Conservation (phyloP, 768 basidiomycete genomes). For the Serendipita vermifera region DNA sequence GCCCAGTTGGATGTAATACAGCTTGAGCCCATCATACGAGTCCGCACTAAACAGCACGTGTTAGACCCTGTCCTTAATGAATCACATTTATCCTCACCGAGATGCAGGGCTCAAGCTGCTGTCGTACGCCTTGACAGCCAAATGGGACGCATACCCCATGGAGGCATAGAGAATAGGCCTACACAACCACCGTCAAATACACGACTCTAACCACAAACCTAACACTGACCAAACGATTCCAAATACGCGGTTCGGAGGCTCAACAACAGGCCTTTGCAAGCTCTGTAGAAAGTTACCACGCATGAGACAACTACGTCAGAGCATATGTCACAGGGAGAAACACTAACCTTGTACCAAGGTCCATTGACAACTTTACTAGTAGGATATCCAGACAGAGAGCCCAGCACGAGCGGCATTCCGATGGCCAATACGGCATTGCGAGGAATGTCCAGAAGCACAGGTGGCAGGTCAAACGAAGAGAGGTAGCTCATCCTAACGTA, state of each 20-base stretch:
- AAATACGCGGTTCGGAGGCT: conserved; percentile 40
- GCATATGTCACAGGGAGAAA: no score
- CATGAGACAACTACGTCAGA: no score
- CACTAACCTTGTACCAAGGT: conserved; percentile 52
- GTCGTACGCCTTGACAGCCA: conserved; percentile 45
- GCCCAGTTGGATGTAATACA: conserved; percentile 50
- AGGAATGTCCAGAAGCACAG: conserved; percentile 39
- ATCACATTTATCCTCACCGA: conserved; percentile 27
- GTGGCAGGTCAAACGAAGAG: no score
- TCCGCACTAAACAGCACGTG: conserved; percentile 24
- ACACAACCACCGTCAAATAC: conserved; percentile 12
- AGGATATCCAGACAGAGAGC: conserved; percentile 37
- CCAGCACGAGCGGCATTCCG: conserved; percentile 45
- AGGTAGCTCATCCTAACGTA: no score
- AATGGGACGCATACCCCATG: conserved; percentile 58
- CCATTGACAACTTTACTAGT: conserved; percentile 36
- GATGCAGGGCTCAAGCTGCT: conserved; percentile 29
- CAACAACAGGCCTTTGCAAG: conserved; percentile 37
- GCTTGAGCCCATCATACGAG: conserved; percentile 34
- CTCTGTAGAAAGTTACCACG: conserved; percentile 24
- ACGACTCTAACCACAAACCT: conserved; percentile 22
- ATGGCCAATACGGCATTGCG: conserved; percentile 44
- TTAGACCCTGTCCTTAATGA: background rate
- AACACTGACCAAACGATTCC: conserved; percentile 45
- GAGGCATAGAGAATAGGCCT: conserved; percentile 20